These are phyloP conservation scores for Trichoderma sp. DNA, from an alignment of 2,329 filamentous ascomycete genomes.

Conservation along the genomic window DNA sequence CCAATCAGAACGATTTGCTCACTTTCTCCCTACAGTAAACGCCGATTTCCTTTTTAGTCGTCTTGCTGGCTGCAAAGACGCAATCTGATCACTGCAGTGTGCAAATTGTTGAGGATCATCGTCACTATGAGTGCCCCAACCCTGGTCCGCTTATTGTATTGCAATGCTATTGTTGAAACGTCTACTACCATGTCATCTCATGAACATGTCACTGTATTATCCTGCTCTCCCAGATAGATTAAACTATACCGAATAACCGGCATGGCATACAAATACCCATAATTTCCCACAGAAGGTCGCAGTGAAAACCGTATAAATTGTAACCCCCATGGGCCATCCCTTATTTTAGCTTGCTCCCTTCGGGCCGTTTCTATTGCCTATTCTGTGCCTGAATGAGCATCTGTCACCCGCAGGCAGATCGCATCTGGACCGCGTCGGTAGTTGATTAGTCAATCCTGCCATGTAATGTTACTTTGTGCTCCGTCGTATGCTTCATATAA, in stretches of 20 bases:
- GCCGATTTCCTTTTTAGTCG: background rate
- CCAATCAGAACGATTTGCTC: background rate
- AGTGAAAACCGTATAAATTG: background rate
- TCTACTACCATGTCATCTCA: background rate
- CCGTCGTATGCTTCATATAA: background rate
- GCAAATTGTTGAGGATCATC: background rate
- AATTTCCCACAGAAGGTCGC: background rate
- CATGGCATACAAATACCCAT: background rate
- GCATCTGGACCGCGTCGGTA: background rate
- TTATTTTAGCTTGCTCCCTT: background rate
- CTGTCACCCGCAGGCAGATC: background rate
- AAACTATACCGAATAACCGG: background rate
- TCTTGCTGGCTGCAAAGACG: background rate
- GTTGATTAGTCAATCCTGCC: background rate
- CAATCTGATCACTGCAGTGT: background rate
- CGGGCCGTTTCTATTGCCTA: constrained; percentile 8
- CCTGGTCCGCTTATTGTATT: background rate
- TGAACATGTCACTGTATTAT: background rate
- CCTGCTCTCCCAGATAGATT: background rate
- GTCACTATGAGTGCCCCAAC: background rate
- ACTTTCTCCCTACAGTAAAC: background rate
- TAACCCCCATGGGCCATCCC: background rate
- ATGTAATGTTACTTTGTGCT: background rate
- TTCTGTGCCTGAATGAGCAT: background rate
- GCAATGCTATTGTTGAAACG: background rate